Evolutionary conservation across 1,284 basidiomycete genomes (phyloP), one percentile per base, ranked within the genome.

Genomic region (Fomitopsis pinicola): DNA sequence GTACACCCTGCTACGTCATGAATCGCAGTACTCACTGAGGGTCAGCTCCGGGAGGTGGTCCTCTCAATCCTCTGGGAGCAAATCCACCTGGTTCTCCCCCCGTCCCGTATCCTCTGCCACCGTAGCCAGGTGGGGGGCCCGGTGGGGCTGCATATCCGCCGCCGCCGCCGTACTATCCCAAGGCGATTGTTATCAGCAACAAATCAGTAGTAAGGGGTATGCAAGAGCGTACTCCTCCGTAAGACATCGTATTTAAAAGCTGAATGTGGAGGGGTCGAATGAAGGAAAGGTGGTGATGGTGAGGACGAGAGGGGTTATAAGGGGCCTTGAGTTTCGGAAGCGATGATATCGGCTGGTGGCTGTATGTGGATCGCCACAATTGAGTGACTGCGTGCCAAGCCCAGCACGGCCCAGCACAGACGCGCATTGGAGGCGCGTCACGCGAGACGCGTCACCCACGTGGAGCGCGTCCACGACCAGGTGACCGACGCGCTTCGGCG

Each of bases 41-140:
- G 63, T 91, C 89, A 22, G 86, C 83, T 48, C 87, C 87, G 14
- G 84, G 79, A 19, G 88, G 88, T 10, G 84, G 77, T n/a, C 76
- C 79, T 46, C 70, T 68, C 42, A 70, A 69, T 3, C 63, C 67
- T 12, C 70, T 69, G 28, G 80, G 64, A 2, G 80, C 74, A 62
- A 86, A 87, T 6, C 78, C 78, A 30, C 68, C 68, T 15, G 68
- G 59, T n/a, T 72, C 68, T 10, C 65, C 70, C 26, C 70, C 63
- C n/a, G 65, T 65, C 15, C 69, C 68, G 60, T 70, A 71, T 55
- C 68, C 69, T 36, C 69, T 68, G 30, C 63, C 71, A 52, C 74
- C 73, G 59, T 75, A 74, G 58, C 73, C 72, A n/a, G 52, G 52
- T 22, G 52, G 52, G n/a, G 73, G 73, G 61, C 65, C 68, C 30